phyloP scores from a whole-genome alignment of 768 basidiomycete genomes.

The Agrocybe praecox region DNA sequence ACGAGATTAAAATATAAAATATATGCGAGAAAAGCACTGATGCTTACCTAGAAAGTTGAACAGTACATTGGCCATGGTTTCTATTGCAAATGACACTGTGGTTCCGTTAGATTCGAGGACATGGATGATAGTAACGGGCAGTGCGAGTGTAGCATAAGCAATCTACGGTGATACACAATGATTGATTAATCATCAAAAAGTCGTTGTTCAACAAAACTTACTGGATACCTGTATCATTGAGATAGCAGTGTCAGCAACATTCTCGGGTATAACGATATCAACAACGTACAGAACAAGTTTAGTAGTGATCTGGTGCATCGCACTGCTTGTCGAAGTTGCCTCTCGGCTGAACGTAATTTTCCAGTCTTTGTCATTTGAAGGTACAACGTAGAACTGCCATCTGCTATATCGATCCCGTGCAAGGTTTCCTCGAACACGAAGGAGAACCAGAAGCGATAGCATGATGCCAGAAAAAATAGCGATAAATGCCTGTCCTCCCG shows the following conservation, averaged over 20 bases:
- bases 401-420: slow-evolving; percentile 9
- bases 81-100: slow-evolving; percentile 25
- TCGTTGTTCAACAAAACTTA: background rate
- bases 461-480: slow-evolving; percentile 12
- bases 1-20: background rate
- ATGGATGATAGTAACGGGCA: slow-evolving; percentile 31
- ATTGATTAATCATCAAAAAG: background rate
- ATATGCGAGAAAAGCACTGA: background rate
- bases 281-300: slow-evolving; percentile 13
- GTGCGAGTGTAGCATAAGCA: slow-evolving; percentile 27
- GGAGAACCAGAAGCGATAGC: slow-evolving; percentile 12
- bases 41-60: slow-evolving; percentile 32
- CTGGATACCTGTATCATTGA: slow-evolving; percentile 12
- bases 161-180: slow-evolving; percentile 13
- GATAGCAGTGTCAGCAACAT: background rate
- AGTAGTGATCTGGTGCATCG: slow-evolving; percentile 9
- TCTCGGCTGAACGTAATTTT: slow-evolving; percentile 3
- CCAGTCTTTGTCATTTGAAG: slow-evolving; percentile 4
- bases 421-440: slow-evolving; percentile 15
- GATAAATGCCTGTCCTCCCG: slow-evolving; percentile 6
- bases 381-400: slow-evolving; percentile 10
- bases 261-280: no score
- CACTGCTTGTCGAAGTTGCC: background rate
- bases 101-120: slow-evolving; percentile 25
- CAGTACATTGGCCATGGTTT: slow-evolving; percentile 21